Base-by-base conservation (phyloP, 441 rosid genomes). In the Croton setiger region DNA sequence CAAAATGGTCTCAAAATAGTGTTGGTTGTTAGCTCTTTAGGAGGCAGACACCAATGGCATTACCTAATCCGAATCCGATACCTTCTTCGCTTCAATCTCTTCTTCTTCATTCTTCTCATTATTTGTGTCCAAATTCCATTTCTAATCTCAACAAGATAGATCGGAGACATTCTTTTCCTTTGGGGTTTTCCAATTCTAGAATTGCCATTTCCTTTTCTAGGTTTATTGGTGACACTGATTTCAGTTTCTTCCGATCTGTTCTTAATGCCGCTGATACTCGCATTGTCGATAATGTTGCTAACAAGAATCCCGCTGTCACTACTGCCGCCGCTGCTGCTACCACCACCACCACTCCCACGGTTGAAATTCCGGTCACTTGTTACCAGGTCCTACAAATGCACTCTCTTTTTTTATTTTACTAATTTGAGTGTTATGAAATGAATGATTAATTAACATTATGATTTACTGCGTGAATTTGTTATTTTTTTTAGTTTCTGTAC, bases 361-460 rank as follows among this genome's bases (percentile, higher is more conserved):
- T 87, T 55, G 96, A 92, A 60, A 86, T 92, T 45, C 96, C 92
- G 12, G 89, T 94, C 78, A 85, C 87, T 59, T 92, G 98, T 79
- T 94, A 86, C 75, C 98, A 94, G 95, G 98, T 91, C 21, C 60
- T 37, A 15, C 7, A 21, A 23, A 17, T 4, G 62, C 36, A 59
- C 54, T 47, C 6, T 64, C 37, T 0, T 73, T 15, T 17, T 13
- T 54, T n/a, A n/a, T n/a, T n/a, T n/a, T n/a, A n/a, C n/a, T n/a
- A n/a, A n/a, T n/a, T n/a, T n/a, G n/a, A n/a, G n/a, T n/a, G n/a
- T n/a, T n/a, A n/a, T n/a, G n/a, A n/a, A n/a, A 20, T 23, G 4
- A 10, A 14, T 10, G 11, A 31, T 15, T 31, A 12, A 10, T 17
- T 49, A 9, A 6, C 12, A 10, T 49, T n/a, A n/a, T n/a, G n/a